Evolutionary conservation across 2,329 filamentous ascomycete species (phyloP).

Genomic region (Pestalotiopsis fici): DNA sequence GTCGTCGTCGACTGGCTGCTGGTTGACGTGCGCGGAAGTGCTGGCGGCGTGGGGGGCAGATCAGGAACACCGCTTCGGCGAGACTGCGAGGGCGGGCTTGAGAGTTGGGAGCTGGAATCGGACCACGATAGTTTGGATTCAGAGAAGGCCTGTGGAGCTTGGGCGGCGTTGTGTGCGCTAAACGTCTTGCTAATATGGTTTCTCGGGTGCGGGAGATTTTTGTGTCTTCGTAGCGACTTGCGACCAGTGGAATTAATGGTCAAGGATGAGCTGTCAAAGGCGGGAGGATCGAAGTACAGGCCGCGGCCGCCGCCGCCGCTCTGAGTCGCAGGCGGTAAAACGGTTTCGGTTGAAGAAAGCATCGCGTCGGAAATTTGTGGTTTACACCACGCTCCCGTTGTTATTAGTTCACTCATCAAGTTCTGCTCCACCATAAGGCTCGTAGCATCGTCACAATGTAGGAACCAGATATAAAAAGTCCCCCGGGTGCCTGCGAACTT

Average conservation of each 20-base stretch:
- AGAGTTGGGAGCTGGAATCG: conserved; percentile 16
- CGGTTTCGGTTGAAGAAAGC: conserved; percentile 27
- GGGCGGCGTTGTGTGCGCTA: conserved; percentile 10
- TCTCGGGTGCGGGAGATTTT: conserved; percentile 37
- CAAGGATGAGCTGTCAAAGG: conserved; percentile 21
- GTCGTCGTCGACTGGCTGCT: conserved; percentile 28
- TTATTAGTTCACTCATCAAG: conserved; percentile 14
- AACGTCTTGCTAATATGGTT: conserved; percentile 19
- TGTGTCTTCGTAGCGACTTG: conserved; percentile 37
- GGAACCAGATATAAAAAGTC: not conserved
- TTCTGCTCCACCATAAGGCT: conserved; percentile 4
- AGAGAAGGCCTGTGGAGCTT: conserved; percentile 25
- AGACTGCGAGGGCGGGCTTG: conserved; percentile 40
- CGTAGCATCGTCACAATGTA: not conserved
- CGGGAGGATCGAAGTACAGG: conserved; percentile 29
- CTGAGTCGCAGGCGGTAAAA: conserved; percentile 24
- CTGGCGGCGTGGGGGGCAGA: conserved; percentile 64
- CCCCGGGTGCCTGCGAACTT: not conserved
- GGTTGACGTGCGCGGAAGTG: conserved; percentile 60
- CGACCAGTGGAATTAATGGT: conserved; percentile 23
- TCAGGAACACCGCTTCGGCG: conserved; percentile 46
- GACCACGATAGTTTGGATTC: conserved; percentile 33
- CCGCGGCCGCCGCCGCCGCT: conserved; percentile 17
- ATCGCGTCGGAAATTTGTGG: conserved; percentile 38
- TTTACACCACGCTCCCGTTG: conserved; percentile 13